A percentile compares a stretch with the other conserved stretches of the same genome.
Conservation (phyloP, 768 basidiomycete species). For the Tephrocybe sp. region DNA sequence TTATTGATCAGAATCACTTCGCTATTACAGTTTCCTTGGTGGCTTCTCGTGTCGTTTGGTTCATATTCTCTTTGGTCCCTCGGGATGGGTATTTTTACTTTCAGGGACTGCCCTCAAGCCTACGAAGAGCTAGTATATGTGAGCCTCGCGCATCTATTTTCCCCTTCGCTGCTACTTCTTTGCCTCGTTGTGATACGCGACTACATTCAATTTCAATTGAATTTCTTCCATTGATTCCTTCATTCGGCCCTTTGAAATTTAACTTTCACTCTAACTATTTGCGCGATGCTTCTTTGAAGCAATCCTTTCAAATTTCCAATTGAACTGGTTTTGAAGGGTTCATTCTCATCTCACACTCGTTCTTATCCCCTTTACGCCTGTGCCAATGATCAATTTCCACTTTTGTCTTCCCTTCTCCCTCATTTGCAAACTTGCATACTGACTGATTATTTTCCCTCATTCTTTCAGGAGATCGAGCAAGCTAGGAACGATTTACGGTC, state of each 20-base stretch:
- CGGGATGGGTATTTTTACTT: constrained; percentile 71
- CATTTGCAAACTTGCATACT: constrained; percentile 4
- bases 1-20: not conserved
- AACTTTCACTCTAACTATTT: not conserved
- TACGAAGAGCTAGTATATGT: constrained; percentile 67
- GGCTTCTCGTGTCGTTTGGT: constrained; percentile 77
- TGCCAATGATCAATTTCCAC: constrained; percentile 3
- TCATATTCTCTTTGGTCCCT: constrained; percentile 77
- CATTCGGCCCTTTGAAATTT: no score
- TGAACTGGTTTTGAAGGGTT: constrained; percentile 3
- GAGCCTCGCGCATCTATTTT: constrained; percentile 23
- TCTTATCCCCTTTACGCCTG: not conserved
- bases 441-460: constrained; percentile 10
- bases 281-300: not conserved
- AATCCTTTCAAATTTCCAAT: not conserved
- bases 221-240: not conserved
- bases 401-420: not conserved
- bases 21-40: constrained; percentile 71
- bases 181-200: no score
- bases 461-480: constrained; percentile 53
- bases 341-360: constrained; percentile 4
- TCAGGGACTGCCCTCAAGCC: constrained; percentile 78
- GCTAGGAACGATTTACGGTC: constrained; percentile 54
- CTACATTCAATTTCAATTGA: no score
- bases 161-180: not conserved